Evolutionary conservation across 441 rosid species (phyloP), one percentile per base, ranked within the genome.

Genomic region (Biscutella laevigata): DNA sequence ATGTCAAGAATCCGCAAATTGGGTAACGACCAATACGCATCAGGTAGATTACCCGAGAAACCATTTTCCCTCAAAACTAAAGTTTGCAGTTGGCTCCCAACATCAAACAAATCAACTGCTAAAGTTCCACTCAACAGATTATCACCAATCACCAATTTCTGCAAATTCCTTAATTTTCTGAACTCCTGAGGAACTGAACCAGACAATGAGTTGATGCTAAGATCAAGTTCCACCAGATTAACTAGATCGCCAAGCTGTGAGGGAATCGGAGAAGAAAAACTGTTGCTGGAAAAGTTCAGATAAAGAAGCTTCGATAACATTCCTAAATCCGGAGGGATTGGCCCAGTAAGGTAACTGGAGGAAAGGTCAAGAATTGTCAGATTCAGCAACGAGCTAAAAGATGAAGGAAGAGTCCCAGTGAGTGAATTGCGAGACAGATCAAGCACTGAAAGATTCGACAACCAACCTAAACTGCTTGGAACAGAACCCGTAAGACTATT

Each of bases 211-310:
- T 88, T 94, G 68, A 70, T 65, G 74, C 94, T 83, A 57, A 94
- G 87, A 81, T 94, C 99, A 71, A 89, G 83, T 60, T 72, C 77
- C 61, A 75, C 74, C 62, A 94, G 77, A 61, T 55, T 70, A 33
- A 51, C 44, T 17, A 88, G 92, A 50, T 74, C 61, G 2, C 91
- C 84, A 1, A 94, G 75, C 71, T 80, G 71, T 21, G 82, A 58
- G 47, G 97, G 96, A 59, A 86, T 61, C 3, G 81, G 48, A 63
- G 86, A 78, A 0, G 84, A 69, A 41, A 94, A 79, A 47, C 74
- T 76, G 60, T 94, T 94, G 37, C 57, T 71, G 0, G 97, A 89
- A 68, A 86, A 73, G 68, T 94, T 89, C 70, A 89, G 44, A 61
- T 56, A 62, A 13, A 32, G 62, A 44, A 94, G 95, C 65, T 61